A percentile compares a stretch with the other conserved stretches of the same genome.
Conservation (phyloP, 2,329 filamentous ascomycete species). For the Stachybotrys chlorohalonatus region DNA sequence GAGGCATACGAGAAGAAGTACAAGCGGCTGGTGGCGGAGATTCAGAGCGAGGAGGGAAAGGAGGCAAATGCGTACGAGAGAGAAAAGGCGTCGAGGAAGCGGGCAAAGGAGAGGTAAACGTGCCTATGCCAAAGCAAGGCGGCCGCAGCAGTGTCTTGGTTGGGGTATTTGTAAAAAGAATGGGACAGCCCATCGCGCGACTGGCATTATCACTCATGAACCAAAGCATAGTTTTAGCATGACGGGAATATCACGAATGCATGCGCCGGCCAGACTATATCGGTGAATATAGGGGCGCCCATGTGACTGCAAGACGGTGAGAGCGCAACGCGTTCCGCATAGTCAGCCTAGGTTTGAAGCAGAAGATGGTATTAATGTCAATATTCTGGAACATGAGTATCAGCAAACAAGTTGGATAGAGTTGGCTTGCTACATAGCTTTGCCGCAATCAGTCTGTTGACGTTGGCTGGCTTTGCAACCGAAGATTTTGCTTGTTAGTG, state of each 20-base stretch:
- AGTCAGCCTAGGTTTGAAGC: no score
- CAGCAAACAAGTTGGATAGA: no score
- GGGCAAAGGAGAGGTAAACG: constrained; percentile 39
- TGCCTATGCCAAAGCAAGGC: not conserved
- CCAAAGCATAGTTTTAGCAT: not conserved
- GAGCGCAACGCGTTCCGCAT: no score
- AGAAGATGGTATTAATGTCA: no score
- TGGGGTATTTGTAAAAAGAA: not conserved
- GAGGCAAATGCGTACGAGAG: constrained; percentile 85
- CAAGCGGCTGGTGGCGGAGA: constrained; percentile 83
- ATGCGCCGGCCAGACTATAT: no score
- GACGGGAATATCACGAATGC: not conserved
- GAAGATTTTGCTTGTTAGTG: no score
- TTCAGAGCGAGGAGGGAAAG: constrained; percentile 84
- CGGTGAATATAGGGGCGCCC: no score
- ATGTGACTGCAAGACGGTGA: no score
- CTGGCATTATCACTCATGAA: constrained; percentile 8
- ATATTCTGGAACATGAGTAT: no score
- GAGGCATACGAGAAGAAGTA: constrained; percentile 95
- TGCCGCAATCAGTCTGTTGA: no score
- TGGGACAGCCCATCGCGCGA: not conserved
- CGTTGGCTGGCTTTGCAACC: no score
- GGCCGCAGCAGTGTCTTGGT: not conserved
- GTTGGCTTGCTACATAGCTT: no score
- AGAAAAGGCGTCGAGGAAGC: constrained; percentile 69